Conservation (phyloP, 2,329 filamentous ascomycete genomes). For the Aschersonia sp. region DNA sequence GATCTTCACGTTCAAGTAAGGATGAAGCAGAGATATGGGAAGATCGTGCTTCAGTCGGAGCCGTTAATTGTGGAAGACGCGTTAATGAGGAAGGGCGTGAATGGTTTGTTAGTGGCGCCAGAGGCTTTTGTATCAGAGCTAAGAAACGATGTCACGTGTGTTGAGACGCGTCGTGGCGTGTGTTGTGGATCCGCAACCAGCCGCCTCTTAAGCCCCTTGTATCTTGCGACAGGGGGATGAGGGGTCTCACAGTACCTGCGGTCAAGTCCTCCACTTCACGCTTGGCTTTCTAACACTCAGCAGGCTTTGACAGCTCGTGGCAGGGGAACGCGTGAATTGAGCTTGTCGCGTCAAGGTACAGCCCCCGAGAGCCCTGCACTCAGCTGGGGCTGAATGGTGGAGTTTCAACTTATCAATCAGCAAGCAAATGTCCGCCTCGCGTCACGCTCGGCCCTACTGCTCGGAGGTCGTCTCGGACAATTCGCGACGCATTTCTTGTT, state of each 20-base stretch:
- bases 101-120: conserved; percentile 12
- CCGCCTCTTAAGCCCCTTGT: background rate
- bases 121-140: conserved; percentile 22
- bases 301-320: too few species aligned
- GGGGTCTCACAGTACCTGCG: too few species aligned
- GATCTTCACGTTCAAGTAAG: background rate
- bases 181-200: conserved; percentile 5
- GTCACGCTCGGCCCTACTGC: conserved; percentile 9
- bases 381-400: background rate
- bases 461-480: conserved; percentile 8
- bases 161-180: conserved; percentile 18
- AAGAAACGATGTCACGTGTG: conserved; percentile 22
- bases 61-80: conserved; percentile 9
- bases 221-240: too few species aligned
- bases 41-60: conserved; percentile 5
- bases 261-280: too few species aligned
- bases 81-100: conserved; percentile 11
- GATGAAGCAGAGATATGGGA: conserved; percentile 8
- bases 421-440: conserved; percentile 9
- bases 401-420: conserved; percentile 15
- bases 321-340: too few species aligned
- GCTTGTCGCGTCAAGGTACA: too few species aligned
- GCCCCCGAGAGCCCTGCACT: background rate
- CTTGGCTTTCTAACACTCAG: too few species aligned
- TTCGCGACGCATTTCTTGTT: too few species aligned